Evolutionary conservation across 2,329 filamentous ascomycete species (phyloP), one percentile per base, ranked within the genome.

Genomic region (Monosporascus sp.): DNA sequence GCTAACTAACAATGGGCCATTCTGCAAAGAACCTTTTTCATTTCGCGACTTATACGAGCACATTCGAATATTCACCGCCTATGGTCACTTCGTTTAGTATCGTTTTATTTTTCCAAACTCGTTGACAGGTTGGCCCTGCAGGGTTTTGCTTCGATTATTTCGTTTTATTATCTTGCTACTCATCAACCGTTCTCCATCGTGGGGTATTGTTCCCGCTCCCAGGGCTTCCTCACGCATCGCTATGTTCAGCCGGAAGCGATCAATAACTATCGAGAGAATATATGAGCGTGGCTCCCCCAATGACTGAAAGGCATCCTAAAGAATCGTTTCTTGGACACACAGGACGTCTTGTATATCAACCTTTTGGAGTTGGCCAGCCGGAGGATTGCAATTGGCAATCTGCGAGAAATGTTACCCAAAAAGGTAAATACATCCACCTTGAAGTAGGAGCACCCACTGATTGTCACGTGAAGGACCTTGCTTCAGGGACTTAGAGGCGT

Each of bases 251-350:
- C 56, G 50, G 56, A 24, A 55, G 58, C 55, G 54, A 38, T 51
- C 52, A 39, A 51, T 51, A 59, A 54, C 49, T 17, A 18, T 51
- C 36, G 51, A 62, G 52, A 61, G 56, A 49, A 64, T 49, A 59
- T 57, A 51, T 54, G 60, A 62, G 54, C 57, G 56, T 44, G 51
- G 58, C 53, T 60, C 61, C 60, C 62, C 64, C 63, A 58, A 67
- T 67, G 65, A 65, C 63, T 67, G 64, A 67, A 60, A 63, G 60
- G 50, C 60, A 59, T 57, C 51, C 62, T 45, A 54, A 57, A 41
- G 65, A 67, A 59, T 65, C 65, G 24, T 60, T 58, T 51, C 52
- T 65, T 51, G 65, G 65, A 49, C 57, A 64, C 57, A 60, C 64
- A 62, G 65, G 65, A 56, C 64, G 65, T 55, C 63, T 67, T 58